Evolutionary conservation across 1,284 basidiomycete genomes (phyloP).

Genomic region (Apiotrichum montevideense): DNA sequence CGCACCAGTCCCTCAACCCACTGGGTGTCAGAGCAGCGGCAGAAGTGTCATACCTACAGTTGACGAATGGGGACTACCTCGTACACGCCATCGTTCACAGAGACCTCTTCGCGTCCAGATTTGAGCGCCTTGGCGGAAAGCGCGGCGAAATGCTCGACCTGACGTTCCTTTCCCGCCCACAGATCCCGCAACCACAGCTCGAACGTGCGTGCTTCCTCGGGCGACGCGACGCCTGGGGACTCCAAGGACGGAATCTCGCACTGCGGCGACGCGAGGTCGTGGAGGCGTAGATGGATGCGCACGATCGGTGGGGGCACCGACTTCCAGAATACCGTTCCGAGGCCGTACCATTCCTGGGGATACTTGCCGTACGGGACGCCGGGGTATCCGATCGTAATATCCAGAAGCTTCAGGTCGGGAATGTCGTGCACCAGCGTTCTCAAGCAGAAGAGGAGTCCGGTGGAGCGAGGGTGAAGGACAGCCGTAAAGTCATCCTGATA

Average conservation of each 20-base stretch:
- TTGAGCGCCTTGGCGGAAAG: neutral
- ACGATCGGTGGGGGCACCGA: slow-evolving; percentile 76
- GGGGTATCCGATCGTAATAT: slow-evolving; percentile 83
- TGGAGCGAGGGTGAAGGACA: slow-evolving; percentile 78
- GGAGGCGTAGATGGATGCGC: slow-evolving; percentile 76
- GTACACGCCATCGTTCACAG: too few species aligned
- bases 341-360: slow-evolving; percentile 53
- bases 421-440: slow-evolving; percentile 72
- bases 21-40: slow-evolving; percentile 9
- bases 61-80: slow-evolving; percentile 31
- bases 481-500: slow-evolving; percentile 69
- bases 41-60: slow-evolving; percentile 26
- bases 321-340: slow-evolving; percentile 80
- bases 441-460: slow-evolving; percentile 78
- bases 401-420: slow-evolving; percentile 71
- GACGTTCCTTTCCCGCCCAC: slow-evolving; percentile 78
- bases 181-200: slow-evolving; percentile 73
- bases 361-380: slow-evolving; percentile 54
- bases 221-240: slow-evolving; percentile 48
- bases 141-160: slow-evolving; percentile 59
- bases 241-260: slow-evolving; percentile 18
- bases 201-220: slow-evolving; percentile 64
- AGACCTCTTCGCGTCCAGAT: neutral
- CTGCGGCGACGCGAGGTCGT: slow-evolving; percentile 52
- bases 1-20: slow-evolving; percentile 31